These are phyloP conservation scores for Sisymbrium altissimum DNA, from an alignment of 345 rosid species.

Conservation along the genomic window DNA sequence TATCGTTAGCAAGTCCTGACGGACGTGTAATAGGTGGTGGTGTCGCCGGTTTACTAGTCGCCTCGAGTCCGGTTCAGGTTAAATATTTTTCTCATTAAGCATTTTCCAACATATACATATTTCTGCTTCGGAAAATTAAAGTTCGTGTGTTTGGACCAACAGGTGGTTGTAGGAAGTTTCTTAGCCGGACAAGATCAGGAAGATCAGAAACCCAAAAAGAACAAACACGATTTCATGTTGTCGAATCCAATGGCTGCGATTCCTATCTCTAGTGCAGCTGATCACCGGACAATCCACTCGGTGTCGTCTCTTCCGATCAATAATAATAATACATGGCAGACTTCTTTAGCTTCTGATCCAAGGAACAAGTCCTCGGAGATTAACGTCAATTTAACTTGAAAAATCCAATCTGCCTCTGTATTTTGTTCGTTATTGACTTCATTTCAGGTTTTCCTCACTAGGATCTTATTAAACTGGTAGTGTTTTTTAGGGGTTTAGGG, in stretches of 20 bases:
- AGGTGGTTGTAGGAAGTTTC: conserved; percentile 95
- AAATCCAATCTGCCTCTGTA: not conserved
- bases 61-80: conserved; percentile 95
- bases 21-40: conserved; percentile 98
- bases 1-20: conserved; percentile 86
- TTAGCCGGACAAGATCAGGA: conserved; percentile 60
- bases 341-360: conserved; percentile 28
- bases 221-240: conserved; percentile 43
- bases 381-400: conserved; percentile 23
- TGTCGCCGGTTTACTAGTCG: conserved; percentile 85
- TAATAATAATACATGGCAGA: conserved; percentile 25
- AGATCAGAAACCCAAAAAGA: conserved; percentile 70
- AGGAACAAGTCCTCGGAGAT: conserved; percentile 24
- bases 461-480: conserved; percentile 12
- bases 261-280: conserved; percentile 34
- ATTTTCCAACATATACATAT: not conserved
- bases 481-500: conserved; percentile 9
- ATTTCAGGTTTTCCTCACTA: not conserved
- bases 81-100: not conserved
- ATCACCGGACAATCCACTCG: conserved; percentile 17
- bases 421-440: not conserved
- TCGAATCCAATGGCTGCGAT: conserved; percentile 32
- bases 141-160: conserved; percentile 26
- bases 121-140: not conserved
- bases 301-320: conserved; percentile 12